Evolutionary conservation across 148 eudicot species (phyloP), one percentile per base, ranked within the genome.

Genomic region (Silene uniflora): DNA sequence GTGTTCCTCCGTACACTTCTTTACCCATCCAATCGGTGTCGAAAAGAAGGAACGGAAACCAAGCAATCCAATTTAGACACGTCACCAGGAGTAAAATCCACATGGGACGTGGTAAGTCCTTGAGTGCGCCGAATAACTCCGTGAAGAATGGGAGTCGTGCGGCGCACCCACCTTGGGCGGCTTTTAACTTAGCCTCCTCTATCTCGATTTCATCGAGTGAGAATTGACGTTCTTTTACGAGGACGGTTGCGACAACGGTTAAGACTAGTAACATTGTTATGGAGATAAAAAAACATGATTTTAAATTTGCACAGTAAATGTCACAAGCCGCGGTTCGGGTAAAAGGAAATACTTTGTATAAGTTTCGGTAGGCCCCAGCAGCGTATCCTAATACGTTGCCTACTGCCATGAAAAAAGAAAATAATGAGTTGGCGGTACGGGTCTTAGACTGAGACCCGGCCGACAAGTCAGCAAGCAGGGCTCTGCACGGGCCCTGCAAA

Each of bases 11-110:
- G 62, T 87, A 89, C 24, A 89, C 85, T 62, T 89, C 92, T 13
- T 67, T 75, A 0, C 91, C 92, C 88, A 89, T 84, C 92, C 92
- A 89, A 21, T 89, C 92, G 0, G 92, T 89, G 67, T 89, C 92
- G 78, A 79, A 87, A 10, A 87, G 32, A 5, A 87, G 32, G 75
- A 89, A 89, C 0, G 90, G 90, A 59, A 87, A 89, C 92, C 92
- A 89, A 1, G 88, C 92, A 9, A 89, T 72, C 92, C 92, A 89
- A 74, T 89, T 89, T 3, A 89, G 71, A 49, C 82, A 78, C 0
- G 92, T 89, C 1, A 89, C 90, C 18, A 85, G 6, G 2, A 89
- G 65, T 0, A 89, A 73, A 29, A 89, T 80, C 86, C 88, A 78
- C 92, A 89, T 89, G 9, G 92, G 81, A 12, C 75, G 47, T 0